phyloP scores from a whole-genome alignment of 148 eudicot genomes.

The Oxyria digyna region DNA sequence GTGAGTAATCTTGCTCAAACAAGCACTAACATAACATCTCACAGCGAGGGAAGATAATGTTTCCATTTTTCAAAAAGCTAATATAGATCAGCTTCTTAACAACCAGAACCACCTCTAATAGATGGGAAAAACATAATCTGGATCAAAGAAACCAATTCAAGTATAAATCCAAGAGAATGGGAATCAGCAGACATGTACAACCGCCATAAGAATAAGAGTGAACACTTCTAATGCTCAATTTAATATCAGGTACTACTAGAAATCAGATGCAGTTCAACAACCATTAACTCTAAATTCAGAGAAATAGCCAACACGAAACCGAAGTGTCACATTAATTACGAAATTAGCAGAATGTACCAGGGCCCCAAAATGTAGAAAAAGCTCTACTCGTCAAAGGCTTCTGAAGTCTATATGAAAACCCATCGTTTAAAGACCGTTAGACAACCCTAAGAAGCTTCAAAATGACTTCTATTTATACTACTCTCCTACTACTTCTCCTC shows the following conservation, averaged over 20 bases:
- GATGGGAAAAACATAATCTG: no score
- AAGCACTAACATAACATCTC: no score
- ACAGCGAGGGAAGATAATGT: no score
- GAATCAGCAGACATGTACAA: background rate
- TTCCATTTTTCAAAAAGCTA: no score
- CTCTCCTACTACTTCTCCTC: no score
- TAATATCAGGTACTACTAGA: background rate
- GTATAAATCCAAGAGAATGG: background rate
- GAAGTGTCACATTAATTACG: background rate
- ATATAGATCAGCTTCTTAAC: no score
- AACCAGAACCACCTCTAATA: no score
- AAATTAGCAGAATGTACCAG: background rate
- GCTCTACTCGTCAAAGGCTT: background rate
- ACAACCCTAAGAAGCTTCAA: constrained; percentile 8
- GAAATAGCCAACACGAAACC: background rate
- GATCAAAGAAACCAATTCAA: background rate
- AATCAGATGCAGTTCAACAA: background rate
- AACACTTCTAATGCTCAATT: background rate
- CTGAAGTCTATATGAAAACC: background rate
- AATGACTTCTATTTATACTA: no score
- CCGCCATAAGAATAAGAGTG: background rate
- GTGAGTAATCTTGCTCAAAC: no score
- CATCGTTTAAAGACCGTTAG: background rate
- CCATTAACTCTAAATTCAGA: background rate
- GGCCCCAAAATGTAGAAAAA: constrained; percentile 1